These are phyloP conservation scores for Zymoseptoria brevis DNA, from an alignment of 2,329 filamentous ascomycete species.

Conservation along the genomic window DNA sequence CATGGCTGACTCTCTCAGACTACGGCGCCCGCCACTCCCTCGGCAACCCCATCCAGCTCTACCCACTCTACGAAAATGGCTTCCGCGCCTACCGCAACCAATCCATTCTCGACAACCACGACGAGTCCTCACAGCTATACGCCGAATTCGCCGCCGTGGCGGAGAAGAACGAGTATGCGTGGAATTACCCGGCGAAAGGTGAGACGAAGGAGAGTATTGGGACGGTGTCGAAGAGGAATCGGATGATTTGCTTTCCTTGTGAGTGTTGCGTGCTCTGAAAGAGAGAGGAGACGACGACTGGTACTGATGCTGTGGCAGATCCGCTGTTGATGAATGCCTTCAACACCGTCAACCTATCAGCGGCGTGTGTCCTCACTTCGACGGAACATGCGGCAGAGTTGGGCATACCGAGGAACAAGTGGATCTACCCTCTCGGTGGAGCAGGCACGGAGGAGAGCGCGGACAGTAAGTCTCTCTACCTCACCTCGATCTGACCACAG, in stretches of 20 bases:
- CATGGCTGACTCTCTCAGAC: too few species aligned
- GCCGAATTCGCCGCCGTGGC: slow-evolving; percentile 53
- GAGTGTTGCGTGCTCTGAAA: slow-evolving; percentile 19
- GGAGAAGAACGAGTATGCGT: slow-evolving; percentile 46
- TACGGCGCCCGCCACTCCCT: slow-evolving; percentile 51
- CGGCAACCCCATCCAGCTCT: slow-evolving; percentile 58
- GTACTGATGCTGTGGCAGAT: slow-evolving; percentile 37
- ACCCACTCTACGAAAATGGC: slow-evolving; percentile 59
- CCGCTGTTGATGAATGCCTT: slow-evolving; percentile 63
- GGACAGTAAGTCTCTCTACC: slow-evolving; percentile 39
- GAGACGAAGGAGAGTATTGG: slow-evolving; percentile 47
- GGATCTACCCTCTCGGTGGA: slow-evolving; percentile 58
- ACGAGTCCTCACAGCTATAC: slow-evolving; percentile 54
- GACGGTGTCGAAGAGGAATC: slow-evolving; percentile 48
- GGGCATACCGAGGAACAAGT: slow-evolving; percentile 47
- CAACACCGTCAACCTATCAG: slow-evolving; percentile 59
- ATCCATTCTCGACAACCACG: slow-evolving; percentile 47
- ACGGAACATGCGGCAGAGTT: slow-evolving; percentile 47
- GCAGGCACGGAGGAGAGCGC: slow-evolving; percentile 53
- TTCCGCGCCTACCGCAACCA: slow-evolving; percentile 52
- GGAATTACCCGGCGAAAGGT: slow-evolving; percentile 46
- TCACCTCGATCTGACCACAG: neutral
- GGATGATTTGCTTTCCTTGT: slow-evolving; percentile 64
- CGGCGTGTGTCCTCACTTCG: slow-evolving; percentile 53
- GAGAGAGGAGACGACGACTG: neutral